Percentiles rank a stretch among this genome's conserved stretches.
These are phyloP conservation scores for Penicillium olsonii DNA, from an alignment of 2,329 filamentous ascomycete genomes.

Conservation along the genomic window DNA sequence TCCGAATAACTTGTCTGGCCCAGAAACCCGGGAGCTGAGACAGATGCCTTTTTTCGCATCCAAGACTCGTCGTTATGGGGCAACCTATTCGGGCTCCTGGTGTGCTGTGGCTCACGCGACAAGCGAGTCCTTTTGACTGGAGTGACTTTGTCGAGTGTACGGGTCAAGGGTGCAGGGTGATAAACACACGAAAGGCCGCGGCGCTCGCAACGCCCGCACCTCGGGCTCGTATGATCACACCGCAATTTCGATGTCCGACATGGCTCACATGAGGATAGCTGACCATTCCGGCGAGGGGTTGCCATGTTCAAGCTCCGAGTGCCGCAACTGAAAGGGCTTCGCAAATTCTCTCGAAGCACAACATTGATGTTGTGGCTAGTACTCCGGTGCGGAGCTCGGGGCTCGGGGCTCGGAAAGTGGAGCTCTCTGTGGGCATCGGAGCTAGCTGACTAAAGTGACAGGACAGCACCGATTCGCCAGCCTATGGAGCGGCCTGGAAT, in stretches of 20 bases:
- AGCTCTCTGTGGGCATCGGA: no score
- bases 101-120: neutral
- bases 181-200: conserved; percentile 1
- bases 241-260: conserved; percentile 28
- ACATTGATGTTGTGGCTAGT: neutral
- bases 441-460: neutral
- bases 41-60: conserved; percentile 1
- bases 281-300: conserved; percentile 5
- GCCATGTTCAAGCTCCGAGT: neutral
- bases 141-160: neutral
- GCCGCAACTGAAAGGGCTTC: no score
- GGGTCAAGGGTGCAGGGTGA: conserved; percentile 4
- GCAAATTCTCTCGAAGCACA: neutral
- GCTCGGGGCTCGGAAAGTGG: neutral
- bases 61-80: neutral
- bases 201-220: conserved; percentile 4
- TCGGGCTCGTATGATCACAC: conserved; percentile 20
- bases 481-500: neutral
- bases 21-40: conserved; percentile 12
- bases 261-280: conserved; percentile 24
- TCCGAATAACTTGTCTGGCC: conserved; percentile 23
- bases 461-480: neutral
- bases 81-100: neutral
- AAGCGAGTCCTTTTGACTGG: neutral
- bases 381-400: neutral